Percentiles rank a stretch among this genome's conserved stretches.
Evolutionary conservation across 345 rosid genomes (phyloP).

Genomic region (Eucalyptus shirleyi): DNA sequence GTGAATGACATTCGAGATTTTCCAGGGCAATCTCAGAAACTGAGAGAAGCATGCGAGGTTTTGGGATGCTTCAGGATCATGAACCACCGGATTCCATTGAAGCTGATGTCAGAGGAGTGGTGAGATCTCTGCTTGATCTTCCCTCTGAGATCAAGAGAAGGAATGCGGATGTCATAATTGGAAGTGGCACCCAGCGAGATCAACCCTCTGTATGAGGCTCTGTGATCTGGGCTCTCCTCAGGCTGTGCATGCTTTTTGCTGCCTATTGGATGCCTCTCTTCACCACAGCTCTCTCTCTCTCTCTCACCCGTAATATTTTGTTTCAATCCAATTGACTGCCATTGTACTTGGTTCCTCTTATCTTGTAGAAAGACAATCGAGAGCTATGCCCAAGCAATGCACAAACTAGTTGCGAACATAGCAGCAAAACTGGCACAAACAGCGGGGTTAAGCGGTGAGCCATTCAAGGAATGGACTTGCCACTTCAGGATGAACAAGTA

Average conservation of each 20-base stretch:
- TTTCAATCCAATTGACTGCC: not conserved
- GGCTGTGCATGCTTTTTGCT: slow-evolving; percentile 51
- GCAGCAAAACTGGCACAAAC: slow-evolving; percentile 36
- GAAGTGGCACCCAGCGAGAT: slow-evolving; percentile 29
- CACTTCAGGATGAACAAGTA: slow-evolving; percentile 70
- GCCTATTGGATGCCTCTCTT: slow-evolving; percentile 50
- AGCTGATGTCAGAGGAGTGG: slow-evolving; percentile 18
- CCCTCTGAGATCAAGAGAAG: slow-evolving; percentile 15
- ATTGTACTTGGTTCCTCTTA: not conserved
- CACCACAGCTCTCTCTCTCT: slow-evolving; percentile 25
- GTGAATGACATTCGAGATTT: slow-evolving; percentile 34
- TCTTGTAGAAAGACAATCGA: slow-evolving; percentile 31
- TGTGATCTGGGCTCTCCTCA: slow-evolving; percentile 47
- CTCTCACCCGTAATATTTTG: not conserved
- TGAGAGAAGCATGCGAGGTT: slow-evolving; percentile 47
- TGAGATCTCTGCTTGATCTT: slow-evolving; percentile 41
- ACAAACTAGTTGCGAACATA: slow-evolving; percentile 31
- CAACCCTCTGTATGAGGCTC: slow-evolving; percentile 80
- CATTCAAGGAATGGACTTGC: slow-evolving; percentile 50
- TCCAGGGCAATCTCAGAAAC: slow-evolving; percentile 13
- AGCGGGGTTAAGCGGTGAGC: slow-evolving; percentile 16
- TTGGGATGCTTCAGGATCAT: slow-evolving; percentile 75
- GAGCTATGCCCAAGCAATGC: slow-evolving; percentile 44
- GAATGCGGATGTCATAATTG: slow-evolving; percentile 43
- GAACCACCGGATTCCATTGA: slow-evolving; percentile 35